Conservation (phyloP, 108 stramenopile species). For the Skeletonema costatum region DNA sequence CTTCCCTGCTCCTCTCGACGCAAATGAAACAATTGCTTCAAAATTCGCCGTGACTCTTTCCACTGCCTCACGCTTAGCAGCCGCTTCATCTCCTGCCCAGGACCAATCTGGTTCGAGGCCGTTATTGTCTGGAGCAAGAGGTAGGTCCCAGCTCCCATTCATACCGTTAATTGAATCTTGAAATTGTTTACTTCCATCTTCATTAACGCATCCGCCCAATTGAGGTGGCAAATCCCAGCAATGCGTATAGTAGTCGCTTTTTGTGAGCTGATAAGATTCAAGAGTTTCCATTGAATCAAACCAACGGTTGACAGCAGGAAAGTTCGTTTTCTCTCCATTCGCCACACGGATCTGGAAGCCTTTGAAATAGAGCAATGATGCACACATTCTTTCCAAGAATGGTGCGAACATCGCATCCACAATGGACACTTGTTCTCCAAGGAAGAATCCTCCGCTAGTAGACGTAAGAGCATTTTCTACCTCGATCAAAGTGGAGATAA, state of each 20-base stretch:
- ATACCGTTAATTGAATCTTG: slow-evolving; percentile 73
- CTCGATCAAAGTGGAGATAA: slow-evolving; percentile 57
- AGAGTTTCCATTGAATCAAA: slow-evolving; percentile 92
- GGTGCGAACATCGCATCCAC: slow-evolving; percentile 88
- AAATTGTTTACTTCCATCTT: slow-evolving; percentile 62
- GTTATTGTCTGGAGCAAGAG: slow-evolving; percentile 67
- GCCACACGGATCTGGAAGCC: slow-evolving; percentile 84
- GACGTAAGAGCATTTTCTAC: slow-evolving; percentile 70
- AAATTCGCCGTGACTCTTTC: slow-evolving; percentile 80
- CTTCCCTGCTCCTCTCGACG: slow-evolving; percentile 83
- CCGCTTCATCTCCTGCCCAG: slow-evolving; percentile 68
- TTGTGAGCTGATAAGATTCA: slow-evolving; percentile 81
- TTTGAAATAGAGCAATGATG: slow-evolving; percentile 89
- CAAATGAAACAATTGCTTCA: slow-evolving; percentile 84
- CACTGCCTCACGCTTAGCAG: slow-evolving; percentile 79
- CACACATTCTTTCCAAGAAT: slow-evolving; percentile 90
- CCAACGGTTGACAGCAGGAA: slow-evolving; percentile 85
- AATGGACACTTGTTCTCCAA: slow-evolving; percentile 69
- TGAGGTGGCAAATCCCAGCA: slow-evolving; percentile 96
- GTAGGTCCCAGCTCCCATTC: slow-evolving; percentile 79
- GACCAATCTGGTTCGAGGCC: slow-evolving; percentile 85
- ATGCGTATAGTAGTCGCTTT: slow-evolving; percentile 92
- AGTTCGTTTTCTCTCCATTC: slow-evolving; percentile 54
- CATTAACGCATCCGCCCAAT: slow-evolving; percentile 84
- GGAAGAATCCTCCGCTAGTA: slow-evolving; percentile 79